Percentiles rank a stretch among this genome's conserved stretches.
Evolutionary conservation across 768 basidiomycete genomes (phyloP).

Genomic region (Auricularia auricula-judae): DNA sequence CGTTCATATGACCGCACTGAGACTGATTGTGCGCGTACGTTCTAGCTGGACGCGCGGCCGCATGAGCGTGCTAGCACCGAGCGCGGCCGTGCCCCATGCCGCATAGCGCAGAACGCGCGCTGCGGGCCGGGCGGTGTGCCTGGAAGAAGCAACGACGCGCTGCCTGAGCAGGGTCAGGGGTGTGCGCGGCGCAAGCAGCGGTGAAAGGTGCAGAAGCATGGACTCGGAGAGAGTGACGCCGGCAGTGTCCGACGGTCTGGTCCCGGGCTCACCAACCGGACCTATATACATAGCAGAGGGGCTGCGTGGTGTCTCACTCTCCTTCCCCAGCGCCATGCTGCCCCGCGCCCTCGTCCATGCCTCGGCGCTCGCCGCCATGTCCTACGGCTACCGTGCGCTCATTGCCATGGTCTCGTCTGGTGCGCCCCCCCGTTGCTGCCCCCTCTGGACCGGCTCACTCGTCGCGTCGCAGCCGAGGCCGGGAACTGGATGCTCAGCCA

Average conservation of each 20-base stretch:
- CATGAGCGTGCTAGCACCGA: constrained; percentile 31
- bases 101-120: constrained; percentile 5
- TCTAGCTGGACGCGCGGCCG: constrained; percentile 40
- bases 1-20: constrained; percentile 6
- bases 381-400: constrained; percentile 3
- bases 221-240: neutral
- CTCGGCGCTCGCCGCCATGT: constrained; percentile 1
- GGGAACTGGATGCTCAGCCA: constrained; percentile 1
- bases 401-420: neutral
- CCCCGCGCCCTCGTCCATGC: neutral
- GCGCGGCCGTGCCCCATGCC: constrained; percentile 30
- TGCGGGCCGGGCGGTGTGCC: neutral
- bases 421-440: neutral
- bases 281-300: too few species aligned
- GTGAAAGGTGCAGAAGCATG: neutral
- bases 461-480: neutral
- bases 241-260: neutral
- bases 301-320: neutral
- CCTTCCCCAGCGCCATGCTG: neutral
- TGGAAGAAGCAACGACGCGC: neutral
- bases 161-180: too few species aligned
- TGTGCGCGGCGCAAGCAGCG: neutral
- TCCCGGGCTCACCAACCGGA: neutral
- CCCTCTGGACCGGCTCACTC: neutral
- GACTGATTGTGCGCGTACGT: constrained; percentile 23